Evolutionary conservation across 225 moss, liverwort and hornwort species (phyloP).

Genomic region (Takakia lepidozioides): DNA sequence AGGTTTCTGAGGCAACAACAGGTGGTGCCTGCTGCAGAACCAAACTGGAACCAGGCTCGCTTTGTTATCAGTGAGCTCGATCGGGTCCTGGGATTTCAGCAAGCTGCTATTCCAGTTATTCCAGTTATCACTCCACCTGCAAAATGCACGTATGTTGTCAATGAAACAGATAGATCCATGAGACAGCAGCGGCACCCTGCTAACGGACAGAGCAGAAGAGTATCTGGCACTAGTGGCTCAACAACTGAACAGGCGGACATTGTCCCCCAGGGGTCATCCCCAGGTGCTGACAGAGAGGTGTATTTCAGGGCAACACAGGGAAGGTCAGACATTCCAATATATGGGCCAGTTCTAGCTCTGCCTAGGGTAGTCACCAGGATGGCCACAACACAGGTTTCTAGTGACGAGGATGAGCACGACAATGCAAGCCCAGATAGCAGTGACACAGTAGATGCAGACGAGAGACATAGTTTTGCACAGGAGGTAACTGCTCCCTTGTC

Average conservation of each 20-base stretch:
- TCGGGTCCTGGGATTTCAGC: slow-evolving; percentile 27
- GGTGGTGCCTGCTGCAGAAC: slow-evolving; percentile 21
- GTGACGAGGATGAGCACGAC: slow-evolving; percentile 21
- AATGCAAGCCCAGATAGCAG: slow-evolving; percentile 18
- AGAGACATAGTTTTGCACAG: slow-evolving; percentile 18
- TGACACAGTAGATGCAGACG: slow-evolving; percentile 19
- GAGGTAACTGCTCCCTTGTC: slow-evolving; percentile 22
- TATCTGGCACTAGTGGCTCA: slow-evolving; percentile 1
- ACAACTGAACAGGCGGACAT: background rate
- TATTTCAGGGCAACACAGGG: slow-evolving; percentile 7
- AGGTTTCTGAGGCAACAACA: slow-evolving; percentile 31
- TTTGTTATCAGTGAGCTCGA: slow-evolving; percentile 51
- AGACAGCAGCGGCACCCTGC: slow-evolving; percentile 16
- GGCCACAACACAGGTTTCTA: slow-evolving; percentile 14
- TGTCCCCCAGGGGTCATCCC: slow-evolving; percentile 3
- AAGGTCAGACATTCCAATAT: slow-evolving; percentile 10
- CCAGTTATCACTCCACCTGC: slow-evolving; percentile 20
- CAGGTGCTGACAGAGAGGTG: slow-evolving; percentile 11
- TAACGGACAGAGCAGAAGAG: slow-evolving; percentile 12
- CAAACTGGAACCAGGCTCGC: slow-evolving; percentile 39
- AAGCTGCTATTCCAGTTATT: slow-evolving; percentile 18
- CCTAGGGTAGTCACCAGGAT: slow-evolving; percentile 11
- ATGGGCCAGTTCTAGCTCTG: slow-evolving; percentile 15
- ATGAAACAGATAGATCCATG: slow-evolving; percentile 9
- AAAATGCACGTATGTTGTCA: slow-evolving; percentile 16